A percentile compares a stretch with the other conserved stretches of the same genome.
Evolutionary conservation across 2,329 filamentous ascomycete species (phyloP).

Genomic region (Pleurostoma richardsiae): DNA sequence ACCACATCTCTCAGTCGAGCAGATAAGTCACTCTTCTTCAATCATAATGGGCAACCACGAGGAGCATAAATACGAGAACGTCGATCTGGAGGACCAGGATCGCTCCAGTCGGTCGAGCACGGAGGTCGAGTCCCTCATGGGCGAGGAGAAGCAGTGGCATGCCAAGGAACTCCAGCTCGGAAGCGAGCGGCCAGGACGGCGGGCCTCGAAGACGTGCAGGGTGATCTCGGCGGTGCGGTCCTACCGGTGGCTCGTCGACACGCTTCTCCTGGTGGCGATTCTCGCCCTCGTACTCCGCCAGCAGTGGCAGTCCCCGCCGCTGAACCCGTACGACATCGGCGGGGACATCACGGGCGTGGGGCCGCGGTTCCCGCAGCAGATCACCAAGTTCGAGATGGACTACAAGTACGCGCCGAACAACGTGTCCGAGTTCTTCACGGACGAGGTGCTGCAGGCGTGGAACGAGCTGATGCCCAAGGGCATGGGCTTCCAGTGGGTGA

Average conservation of each 20-base stretch:
- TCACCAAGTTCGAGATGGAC: constrained; percentile 26
- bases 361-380: constrained; percentile 23
- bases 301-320: constrained; percentile 13
- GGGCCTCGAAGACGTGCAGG: neutral
- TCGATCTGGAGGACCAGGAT: constrained; percentile 21
- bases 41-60: too few relatives aligned
- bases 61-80: constrained; percentile 20
- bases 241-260: constrained; percentile 32
- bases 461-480: constrained; percentile 28
- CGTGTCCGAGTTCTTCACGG: constrained; percentile 28
- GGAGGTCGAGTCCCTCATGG: constrained; percentile 35
- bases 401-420: constrained; percentile 27
- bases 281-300: constrained; percentile 27
- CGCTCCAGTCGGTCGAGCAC: constrained; percentile 25
- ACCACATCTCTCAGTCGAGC: too few relatives aligned
- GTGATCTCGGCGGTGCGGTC: constrained; percentile 20
- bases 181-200: constrained; percentile 12
- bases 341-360: constrained; percentile 29
- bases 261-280: constrained; percentile 29
- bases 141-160: constrained; percentile 28
- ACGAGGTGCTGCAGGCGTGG: constrained; percentile 26
- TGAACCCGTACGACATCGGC: constrained; percentile 24
- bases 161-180: constrained; percentile 18
- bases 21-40: too few relatives aligned
- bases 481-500: constrained; percentile 29